Conservation (phyloP, 2,329 filamentous ascomycete genomes). For the Trematosphaeria pertusa region DNA sequence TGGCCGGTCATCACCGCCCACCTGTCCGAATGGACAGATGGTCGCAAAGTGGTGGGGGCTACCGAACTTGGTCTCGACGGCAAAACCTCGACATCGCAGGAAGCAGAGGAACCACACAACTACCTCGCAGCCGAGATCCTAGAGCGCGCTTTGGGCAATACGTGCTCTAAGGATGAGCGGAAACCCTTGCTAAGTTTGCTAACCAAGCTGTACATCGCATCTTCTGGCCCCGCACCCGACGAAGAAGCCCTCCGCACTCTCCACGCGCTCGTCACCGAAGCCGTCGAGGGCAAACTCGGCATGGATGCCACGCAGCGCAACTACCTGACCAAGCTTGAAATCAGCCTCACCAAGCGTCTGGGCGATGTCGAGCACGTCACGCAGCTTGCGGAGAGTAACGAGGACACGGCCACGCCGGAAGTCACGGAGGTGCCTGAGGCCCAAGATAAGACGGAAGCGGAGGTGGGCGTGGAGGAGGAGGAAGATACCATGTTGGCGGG, state of each 20-base stretch:
- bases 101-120: conserved; percentile 81
- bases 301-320: conserved; percentile 61
- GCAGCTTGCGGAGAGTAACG: conserved; percentile 17
- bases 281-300: conserved; percentile 58
- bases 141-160: conserved; percentile 71
- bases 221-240: conserved; percentile 51
- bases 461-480: conserved; percentile 24
- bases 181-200: conserved; percentile 71
- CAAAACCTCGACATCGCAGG: conserved; percentile 62
- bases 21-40: conserved; percentile 94
- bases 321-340: conserved; percentile 61
- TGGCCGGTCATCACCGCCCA: conserved; percentile 80
- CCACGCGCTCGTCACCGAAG: conserved; percentile 55
- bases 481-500: conserved; percentile 44
- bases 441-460: conserved; percentile 13
- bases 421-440: conserved; percentile 27
- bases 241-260: conserved; percentile 40
- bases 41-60: conserved; percentile 75
- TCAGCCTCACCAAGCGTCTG: conserved; percentile 60
- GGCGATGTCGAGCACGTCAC: conserved; percentile 36
- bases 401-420: conserved; percentile 13
- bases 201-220: conserved; percentile 79
- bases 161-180: conserved; percentile 78
- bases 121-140: conserved; percentile 79
- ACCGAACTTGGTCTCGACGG: conserved; percentile 50